Percentiles rank a stretch among this genome's conserved stretches.
These are phyloP conservation scores for Tilletiopsis washingtonensis DNA, from an alignment of 1,284 basidiomycete genomes.

Conservation along the genomic window DNA sequence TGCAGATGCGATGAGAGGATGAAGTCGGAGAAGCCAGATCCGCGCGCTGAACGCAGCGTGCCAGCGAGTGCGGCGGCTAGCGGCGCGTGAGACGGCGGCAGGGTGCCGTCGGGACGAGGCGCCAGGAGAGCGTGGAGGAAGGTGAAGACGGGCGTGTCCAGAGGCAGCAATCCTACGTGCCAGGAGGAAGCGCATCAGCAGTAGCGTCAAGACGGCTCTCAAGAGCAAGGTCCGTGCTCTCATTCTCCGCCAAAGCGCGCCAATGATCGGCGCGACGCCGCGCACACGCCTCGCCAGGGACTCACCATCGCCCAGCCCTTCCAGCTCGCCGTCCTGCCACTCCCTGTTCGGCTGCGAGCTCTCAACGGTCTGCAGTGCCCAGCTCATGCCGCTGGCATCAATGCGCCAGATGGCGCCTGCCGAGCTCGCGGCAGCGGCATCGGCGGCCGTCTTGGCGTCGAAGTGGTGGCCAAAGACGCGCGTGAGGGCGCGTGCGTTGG, in stretches of 20 bases:
- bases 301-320: conserved; percentile 16
- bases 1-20: conserved; percentile 64
- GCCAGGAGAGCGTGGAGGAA: conserved; percentile 59
- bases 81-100: conserved; percentile 48
- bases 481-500: conserved; percentile 16
- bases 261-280: background rate
- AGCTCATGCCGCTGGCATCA: conserved; percentile 21
- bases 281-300: background rate
- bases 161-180: conserved; percentile 8
- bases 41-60: conserved; percentile 13
- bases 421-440: background rate
- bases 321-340: conserved; percentile 23
- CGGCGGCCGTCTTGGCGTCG: conserved; percentile 7
- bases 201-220: conserved; percentile 1
- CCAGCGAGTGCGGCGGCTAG: background rate
- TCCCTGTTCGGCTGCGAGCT: conserved; percentile 21
- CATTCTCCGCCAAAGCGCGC: no score
- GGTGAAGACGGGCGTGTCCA: conserved; percentile 18
- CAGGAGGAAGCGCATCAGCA: background rate
- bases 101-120: conserved; percentile 49
- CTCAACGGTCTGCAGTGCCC: conserved; percentile 27
- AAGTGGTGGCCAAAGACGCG: conserved; percentile 25
- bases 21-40: conserved; percentile 55
- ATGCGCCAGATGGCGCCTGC: conserved; percentile 14
- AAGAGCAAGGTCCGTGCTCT: no score